phyloP scores from a whole-genome alignment of 257 asterid species.

The Ophiorrhiza pumila region DNA sequence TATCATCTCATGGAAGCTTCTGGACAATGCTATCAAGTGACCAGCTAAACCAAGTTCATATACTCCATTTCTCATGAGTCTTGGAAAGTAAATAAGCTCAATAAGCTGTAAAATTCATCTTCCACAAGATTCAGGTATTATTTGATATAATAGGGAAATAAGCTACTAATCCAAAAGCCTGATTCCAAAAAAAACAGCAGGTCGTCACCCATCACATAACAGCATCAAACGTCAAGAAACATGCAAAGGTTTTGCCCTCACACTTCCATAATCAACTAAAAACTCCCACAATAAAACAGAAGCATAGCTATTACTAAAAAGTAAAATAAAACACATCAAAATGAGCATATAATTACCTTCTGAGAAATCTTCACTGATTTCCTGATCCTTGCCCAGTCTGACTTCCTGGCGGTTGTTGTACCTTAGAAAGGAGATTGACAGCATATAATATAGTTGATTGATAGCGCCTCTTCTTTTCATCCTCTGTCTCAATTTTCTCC shows the following conservation, averaged over 20 bases:
- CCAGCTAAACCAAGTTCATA: not conserved
- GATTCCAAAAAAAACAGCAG: not conserved
- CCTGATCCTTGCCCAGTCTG: slow-evolving; percentile 72
- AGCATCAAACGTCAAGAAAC: not conserved
- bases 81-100: not conserved
- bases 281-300: not conserved
- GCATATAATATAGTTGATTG: slow-evolving; percentile 83
- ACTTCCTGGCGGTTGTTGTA: slow-evolving; percentile 70
- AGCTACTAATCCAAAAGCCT: not conserved
- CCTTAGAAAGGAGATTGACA: slow-evolving; percentile 75
- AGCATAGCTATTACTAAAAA: not conserved
- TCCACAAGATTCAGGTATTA: too few species aligned
- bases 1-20: not conserved
- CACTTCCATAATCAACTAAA: not conserved
- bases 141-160: not conserved
- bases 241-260: not conserved
- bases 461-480: slow-evolving; percentile 84
- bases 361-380: slow-evolving; percentile 39
- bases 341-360: slow-evolving; percentile 49
- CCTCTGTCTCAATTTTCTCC: slow-evolving; percentile 72
- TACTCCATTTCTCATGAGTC: not conserved
- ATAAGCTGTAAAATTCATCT: not conserved
- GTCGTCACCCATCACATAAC: not conserved
- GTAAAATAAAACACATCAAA: not conserved
- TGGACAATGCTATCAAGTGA: not conserved